Conservation (phyloP, 2,329 filamentous ascomycete genomes). For the Fusarium protoensiforme region DNA sequence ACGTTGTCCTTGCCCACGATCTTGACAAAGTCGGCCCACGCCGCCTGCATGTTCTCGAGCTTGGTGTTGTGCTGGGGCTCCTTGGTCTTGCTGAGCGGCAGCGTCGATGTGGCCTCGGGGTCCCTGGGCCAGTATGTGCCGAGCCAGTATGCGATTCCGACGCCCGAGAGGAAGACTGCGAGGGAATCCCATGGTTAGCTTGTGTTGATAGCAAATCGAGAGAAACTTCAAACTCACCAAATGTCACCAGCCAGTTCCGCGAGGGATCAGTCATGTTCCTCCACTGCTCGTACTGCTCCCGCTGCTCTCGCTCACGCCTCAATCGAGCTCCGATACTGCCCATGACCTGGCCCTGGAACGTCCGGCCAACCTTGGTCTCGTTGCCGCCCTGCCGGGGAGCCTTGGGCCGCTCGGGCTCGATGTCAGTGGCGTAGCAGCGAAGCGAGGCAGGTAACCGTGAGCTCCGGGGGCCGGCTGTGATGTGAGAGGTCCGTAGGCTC, state of each 20-base stretch:
- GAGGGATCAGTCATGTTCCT: slow-evolving; percentile 53
- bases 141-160: slow-evolving; percentile 66
- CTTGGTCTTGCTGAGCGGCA: slow-evolving; percentile 63
- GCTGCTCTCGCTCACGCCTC: slow-evolving; percentile 64
- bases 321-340: slow-evolving; percentile 67
- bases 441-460: slow-evolving; percentile 20
- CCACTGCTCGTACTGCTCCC: slow-evolving; percentile 60
- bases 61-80: slow-evolving; percentile 68
- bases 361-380: slow-evolving; percentile 52
- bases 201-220: neutral
- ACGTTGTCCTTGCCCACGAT: slow-evolving; percentile 74
- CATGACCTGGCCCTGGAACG: slow-evolving; percentile 70
- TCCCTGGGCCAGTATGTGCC: slow-evolving; percentile 66
- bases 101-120: slow-evolving; percentile 65
- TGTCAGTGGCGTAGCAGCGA: slow-evolving; percentile 50
- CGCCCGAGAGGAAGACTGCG: slow-evolving; percentile 63
- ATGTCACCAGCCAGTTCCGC: slow-evolving; percentile 64
- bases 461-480: slow-evolving; percentile 24
- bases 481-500: slow-evolving; percentile 39
- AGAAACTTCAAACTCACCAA: slow-evolving; percentile 55
- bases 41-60: slow-evolving; percentile 73
- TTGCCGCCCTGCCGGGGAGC: slow-evolving; percentile 45
- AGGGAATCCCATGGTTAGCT: slow-evolving; percentile 8
- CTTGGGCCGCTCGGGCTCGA: slow-evolving; percentile 50
- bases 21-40: slow-evolving; percentile 75